Evolutionary conservation across 164 flowering plant genomes (phyloP), one percentile per base, ranked within the genome.

Genomic region (Chloranthus sessilifolius): DNA sequence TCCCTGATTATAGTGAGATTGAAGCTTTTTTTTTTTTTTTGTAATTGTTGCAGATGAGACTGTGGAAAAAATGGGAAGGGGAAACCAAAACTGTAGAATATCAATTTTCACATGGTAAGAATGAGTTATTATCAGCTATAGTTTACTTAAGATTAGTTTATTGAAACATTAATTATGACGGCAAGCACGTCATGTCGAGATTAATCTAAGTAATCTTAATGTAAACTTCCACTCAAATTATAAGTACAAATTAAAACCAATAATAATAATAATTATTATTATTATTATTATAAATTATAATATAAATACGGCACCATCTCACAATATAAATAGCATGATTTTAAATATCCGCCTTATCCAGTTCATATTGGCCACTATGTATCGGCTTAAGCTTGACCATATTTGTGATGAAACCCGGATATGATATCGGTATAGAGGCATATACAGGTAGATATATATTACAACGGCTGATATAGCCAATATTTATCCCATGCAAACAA

Each of bases 51-150:
- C 55, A 81, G 95, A 86, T 86, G 95, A 72, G 70, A 50, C 56
- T 71, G 0, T 83, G 96, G 96, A 83, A 78, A 59, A 17, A 49
- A 4, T 83, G 96, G 96, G 96, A 87, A 45, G 58, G 62, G 2
- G 96, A 84, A 62, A 82, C 92, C 8, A 71, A 47, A 31, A 75
- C 88, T 7, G 46, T 26, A 6, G 92, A 87, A 48, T 87, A 87
- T 53, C 77, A 82, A 33, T 72, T 67, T 52, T 61, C 79, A 0
- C 72, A 87, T 19, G 96, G 95, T 87, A 47, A 43, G 19, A 9
- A 33, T 5, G 5, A 20, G n/a, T 24, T 24, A 5, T 12, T 23
- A 4, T 19, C 14, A 37, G 14, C 16, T 5, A 14, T 7, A 19
- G 14, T 4, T 14, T 14, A 1, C 16, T 33, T 7, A 6, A 11